A percentile compares a stretch with the other conserved stretches of the same genome.
phyloP scores from a whole-genome alignment of 257 asterid species.

The Orobanche coerulescens region DNA sequence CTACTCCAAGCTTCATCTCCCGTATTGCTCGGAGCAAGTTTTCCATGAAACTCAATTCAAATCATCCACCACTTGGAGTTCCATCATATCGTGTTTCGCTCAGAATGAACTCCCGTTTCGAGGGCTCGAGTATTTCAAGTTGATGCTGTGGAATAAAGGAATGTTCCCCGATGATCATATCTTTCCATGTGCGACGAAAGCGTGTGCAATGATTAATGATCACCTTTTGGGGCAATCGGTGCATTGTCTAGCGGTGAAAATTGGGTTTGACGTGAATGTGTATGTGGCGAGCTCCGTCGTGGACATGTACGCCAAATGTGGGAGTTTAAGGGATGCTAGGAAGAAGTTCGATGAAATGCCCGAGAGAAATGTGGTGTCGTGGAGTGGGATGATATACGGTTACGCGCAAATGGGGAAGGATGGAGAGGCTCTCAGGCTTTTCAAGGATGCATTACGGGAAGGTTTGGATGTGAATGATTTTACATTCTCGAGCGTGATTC shows the following conservation, averaged over 20 bases:
- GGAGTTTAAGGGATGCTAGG: constrained; percentile 46
- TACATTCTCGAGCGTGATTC: constrained; percentile 65
- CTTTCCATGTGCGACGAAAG: constrained; percentile 57
- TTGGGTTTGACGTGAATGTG: constrained; percentile 46
- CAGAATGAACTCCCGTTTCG: constrained; percentile 58
- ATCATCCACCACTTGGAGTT: constrained; percentile 83
- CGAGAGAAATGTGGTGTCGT: constrained; percentile 67
- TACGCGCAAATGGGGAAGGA: constrained; percentile 65
- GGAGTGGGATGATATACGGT: constrained; percentile 85
- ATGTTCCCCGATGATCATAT: constrained; percentile 46
- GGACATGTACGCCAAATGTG: constrained; percentile 78
- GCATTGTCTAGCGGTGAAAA: constrained; percentile 52
- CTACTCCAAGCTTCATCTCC: constrained; percentile 64
- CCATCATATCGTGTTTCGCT: constrained; percentile 56
- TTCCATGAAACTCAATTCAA: constrained; percentile 49
- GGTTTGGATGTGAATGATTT: constrained; percentile 67
- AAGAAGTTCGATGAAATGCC: constrained; percentile 88
- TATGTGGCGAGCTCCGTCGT: constrained; percentile 72
- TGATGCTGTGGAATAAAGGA: constrained; percentile 38
- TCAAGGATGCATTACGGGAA: constrained; percentile 50
- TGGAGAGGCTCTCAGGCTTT: constrained; percentile 62
- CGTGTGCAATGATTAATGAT: constrained; percentile 41
- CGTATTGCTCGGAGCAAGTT: constrained; percentile 40
- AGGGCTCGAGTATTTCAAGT: constrained; percentile 45
- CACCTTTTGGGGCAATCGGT: constrained; percentile 39